Conservation (phyloP, 495 filamentous ascomycete species). For the Daldinia vernicosa region DNA sequence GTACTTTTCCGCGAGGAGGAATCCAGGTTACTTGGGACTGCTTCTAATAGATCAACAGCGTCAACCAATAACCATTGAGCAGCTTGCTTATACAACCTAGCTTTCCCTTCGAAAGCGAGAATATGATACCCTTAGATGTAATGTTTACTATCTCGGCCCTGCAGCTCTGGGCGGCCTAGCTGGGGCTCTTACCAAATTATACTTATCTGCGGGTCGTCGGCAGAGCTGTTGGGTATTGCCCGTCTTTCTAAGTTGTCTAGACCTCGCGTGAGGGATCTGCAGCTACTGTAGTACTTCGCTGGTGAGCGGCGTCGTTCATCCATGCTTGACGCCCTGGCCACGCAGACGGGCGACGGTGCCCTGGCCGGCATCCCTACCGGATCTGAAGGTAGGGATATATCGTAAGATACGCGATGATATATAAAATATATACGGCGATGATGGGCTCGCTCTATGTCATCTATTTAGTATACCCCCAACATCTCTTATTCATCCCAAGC, state of each 20-base stretch:
- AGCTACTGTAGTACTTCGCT: constrained; percentile 35
- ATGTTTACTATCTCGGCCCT: not conserved
- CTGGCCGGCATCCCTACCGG: constrained; percentile 27
- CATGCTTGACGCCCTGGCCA: constrained; percentile 19
- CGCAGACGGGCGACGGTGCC: constrained; percentile 9
- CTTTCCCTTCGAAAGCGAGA: not conserved
- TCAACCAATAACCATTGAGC: constrained; percentile 15
- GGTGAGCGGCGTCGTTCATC: constrained; percentile 13
- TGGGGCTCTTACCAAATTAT: constrained; percentile 1
- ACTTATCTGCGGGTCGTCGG: constrained; percentile 19
- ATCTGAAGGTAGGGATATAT: constrained; percentile 20
- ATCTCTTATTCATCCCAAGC: constrained; percentile 6
- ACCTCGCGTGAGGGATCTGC: constrained; percentile 12
- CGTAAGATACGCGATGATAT: constrained; percentile 24
- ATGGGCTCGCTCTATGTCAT: not conserved
- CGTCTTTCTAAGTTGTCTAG: constrained; percentile 9
- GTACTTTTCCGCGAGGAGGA: not conserved
- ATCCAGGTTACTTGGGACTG: constrained; percentile 1
- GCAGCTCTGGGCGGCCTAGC: constrained; percentile 9
- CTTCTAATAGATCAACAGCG: constrained; percentile 13
- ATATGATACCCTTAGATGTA: constrained; percentile 15
- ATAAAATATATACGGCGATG: constrained; percentile 31
- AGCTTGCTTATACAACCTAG: constrained; percentile 11
- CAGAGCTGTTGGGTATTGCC: constrained; percentile 16
- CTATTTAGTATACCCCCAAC: not conserved